Conservation (phyloP, 148 eudicot species). For the Rhododendron kiyosumense region DNA sequence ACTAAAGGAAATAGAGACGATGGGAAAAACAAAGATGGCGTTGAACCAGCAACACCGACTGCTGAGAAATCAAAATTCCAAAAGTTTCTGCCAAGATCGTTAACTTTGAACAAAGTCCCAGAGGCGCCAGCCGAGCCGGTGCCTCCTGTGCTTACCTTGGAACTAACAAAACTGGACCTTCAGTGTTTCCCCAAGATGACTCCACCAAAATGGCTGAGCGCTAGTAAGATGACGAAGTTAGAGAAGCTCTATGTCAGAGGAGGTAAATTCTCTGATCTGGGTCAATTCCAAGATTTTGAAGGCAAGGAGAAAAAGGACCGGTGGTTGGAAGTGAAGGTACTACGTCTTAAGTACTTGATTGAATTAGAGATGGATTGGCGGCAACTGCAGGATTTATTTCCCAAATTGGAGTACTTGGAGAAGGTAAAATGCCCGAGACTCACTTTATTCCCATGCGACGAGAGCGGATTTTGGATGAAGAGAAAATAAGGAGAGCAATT, state of each 20-base stretch:
- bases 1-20: neutral
- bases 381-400: slow-evolving; percentile 6
- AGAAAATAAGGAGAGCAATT: neutral
- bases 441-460: slow-evolving; percentile 26
- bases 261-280: slow-evolving; percentile 28
- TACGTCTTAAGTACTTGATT: slow-evolving; percentile 18
- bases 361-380: neutral
- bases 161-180: slow-evolving; percentile 40
- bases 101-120: neutral
- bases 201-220: slow-evolving; percentile 22
- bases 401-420: slow-evolving; percentile 20
- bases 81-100: neutral
- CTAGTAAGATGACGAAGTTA: slow-evolving; percentile 8
- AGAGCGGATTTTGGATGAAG: slow-evolving; percentile 29
- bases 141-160: slow-evolving; percentile 3
- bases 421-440: slow-evolving; percentile 23
- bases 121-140: neutral
- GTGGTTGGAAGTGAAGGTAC: slow-evolving; percentile 22
- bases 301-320: neutral
- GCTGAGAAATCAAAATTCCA: neutral
- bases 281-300: slow-evolving; percentile 7
- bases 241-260: slow-evolving; percentile 43
- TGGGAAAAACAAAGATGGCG: neutral
- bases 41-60: neutral
- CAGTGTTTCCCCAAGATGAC: slow-evolving; percentile 18